Evolutionary conservation across 2,329 filamentous ascomycete genomes (phyloP), one percentile per base, ranked within the genome.

Genomic region (Pseudocercospora vitis): DNA sequence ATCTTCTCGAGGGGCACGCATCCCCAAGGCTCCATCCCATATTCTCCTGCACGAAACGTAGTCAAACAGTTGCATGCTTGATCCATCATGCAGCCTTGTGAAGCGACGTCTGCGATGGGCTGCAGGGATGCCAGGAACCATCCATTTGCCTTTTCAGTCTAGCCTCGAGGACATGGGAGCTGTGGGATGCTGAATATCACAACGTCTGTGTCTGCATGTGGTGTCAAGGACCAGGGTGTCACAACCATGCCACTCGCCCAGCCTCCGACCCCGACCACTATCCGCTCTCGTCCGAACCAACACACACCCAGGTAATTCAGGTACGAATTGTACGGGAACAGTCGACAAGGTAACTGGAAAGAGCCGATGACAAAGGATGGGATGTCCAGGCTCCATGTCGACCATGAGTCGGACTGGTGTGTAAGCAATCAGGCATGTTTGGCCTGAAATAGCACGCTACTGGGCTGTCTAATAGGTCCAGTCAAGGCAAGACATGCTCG

Each of bases 131-230:
- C 40, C 23, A 45, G 40, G 40, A 45, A 45, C 24, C 23, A 45
- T 45, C 40, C 40, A 45, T 45, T 45, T 45, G 40, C 40, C 40
- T 45, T 45, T 45, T 45, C 40, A 45, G 40, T 24, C 24, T 45
- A 45, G 40, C 40, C 40, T 45, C 16, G 32, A 28, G 29, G 40
- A 28, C 40, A 45, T 45, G 40, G n/a, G 40, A 45, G 23, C 14
- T 26, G 24, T 45, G 40, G 40, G 26, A 12, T 45, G 40, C 40
- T 29, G 24, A 12, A 29, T 45, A 45, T 45, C 40, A 26, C 21
- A 29, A 45, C 19, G 21, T 26, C 40, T 24, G 29, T 45, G 40
- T 45, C 40, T 26, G 40, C 40, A 45, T 45, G 40, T 45, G 40
- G 40, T 3, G 29, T 24, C 40, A 45, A 26, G 40, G 40, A 45